Conservation (phyloP, 805 yeast genomes). For the Saccharomycopsis selenospora region DNA sequence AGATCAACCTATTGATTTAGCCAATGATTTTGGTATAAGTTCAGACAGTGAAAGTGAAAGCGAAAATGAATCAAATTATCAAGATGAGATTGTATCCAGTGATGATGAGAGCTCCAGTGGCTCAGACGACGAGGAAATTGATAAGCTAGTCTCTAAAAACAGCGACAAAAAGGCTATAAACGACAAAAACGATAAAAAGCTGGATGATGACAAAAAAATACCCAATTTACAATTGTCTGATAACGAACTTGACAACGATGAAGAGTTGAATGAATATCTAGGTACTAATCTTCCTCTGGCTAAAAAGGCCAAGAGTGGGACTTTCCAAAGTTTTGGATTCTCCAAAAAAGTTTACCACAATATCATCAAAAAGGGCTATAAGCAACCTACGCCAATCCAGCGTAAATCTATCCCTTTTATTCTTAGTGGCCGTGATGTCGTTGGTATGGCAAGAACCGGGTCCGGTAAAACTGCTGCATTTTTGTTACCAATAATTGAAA, state of each 20-base stretch:
- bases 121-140: slow-evolving; percentile 23
- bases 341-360: slow-evolving; percentile 64
- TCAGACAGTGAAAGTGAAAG: slow-evolving; percentile 32
- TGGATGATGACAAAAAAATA: slow-evolving; percentile 27
- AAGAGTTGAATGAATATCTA: slow-evolving; percentile 40
- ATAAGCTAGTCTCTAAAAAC: slow-evolving; percentile 21
- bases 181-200: slow-evolving; percentile 18
- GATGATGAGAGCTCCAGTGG: slow-evolving; percentile 41
- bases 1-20: not conserved
- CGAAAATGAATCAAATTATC: slow-evolving; percentile 31
- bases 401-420: slow-evolving; percentile 90
- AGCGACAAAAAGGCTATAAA: slow-evolving; percentile 25
- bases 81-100: slow-evolving; percentile 46
- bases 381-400: slow-evolving; percentile 96
- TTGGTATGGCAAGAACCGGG: slow-evolving; percentile 99
- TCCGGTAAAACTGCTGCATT: slow-evolving; percentile 99
- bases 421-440: slow-evolving; percentile 84
- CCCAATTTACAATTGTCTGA: slow-evolving; percentile 50
- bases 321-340: slow-evolving; percentile 86
- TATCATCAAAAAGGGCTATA: slow-evolving; percentile 77
- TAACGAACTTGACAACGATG: slow-evolving; percentile 38
- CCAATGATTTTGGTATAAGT: slow-evolving; percentile 27
- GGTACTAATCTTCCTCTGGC: slow-evolving; percentile 34
- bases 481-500: slow-evolving; percentile 81
- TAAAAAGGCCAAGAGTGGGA: slow-evolving; percentile 64